These are phyloP conservation scores for Penicillium vulpinum DNA, from an alignment of 2,329 filamentous ascomycete species.

Conservation along the genomic window DNA sequence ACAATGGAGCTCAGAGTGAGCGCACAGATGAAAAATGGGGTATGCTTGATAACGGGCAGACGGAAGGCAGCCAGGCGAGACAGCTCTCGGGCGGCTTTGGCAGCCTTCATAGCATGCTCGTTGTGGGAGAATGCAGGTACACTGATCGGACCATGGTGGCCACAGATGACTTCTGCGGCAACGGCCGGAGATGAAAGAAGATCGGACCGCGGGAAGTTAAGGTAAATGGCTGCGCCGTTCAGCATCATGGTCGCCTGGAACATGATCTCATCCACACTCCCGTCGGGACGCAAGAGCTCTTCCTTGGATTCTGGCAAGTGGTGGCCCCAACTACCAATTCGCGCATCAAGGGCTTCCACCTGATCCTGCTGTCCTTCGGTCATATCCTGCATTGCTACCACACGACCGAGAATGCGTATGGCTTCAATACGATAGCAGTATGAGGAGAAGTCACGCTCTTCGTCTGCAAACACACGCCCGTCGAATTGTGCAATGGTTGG, in stretches of 20 bases:
- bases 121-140: slow-evolving; percentile 44
- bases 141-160: slow-evolving; percentile 40
- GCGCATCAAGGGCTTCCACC: slow-evolving; percentile 60
- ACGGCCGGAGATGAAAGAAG: slow-evolving; percentile 57
- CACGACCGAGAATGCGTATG: slow-evolving; percentile 72
- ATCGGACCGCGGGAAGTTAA: slow-evolving; percentile 78
- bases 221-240: slow-evolving; percentile 63
- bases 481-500: slow-evolving; percentile 74
- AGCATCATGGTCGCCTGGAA: slow-evolving; percentile 87
- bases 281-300: slow-evolving; percentile 67
- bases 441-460: slow-evolving; percentile 71
- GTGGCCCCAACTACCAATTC: slow-evolving; percentile 72
- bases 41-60: slow-evolving; percentile 67
- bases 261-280: slow-evolving; percentile 81
- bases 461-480: slow-evolving; percentile 70
- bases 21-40: slow-evolving; percentile 80
- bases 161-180: slow-evolving; percentile 51
- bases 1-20: slow-evolving; percentile 77
- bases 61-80: slow-evolving; percentile 67
- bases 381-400: slow-evolving; percentile 55
- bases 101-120: slow-evolving; percentile 73
- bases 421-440: slow-evolving; percentile 83
- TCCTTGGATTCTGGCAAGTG: slow-evolving; percentile 73
- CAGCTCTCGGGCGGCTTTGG: slow-evolving; percentile 75
- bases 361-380: slow-evolving; percentile 51